Conservation (phyloP, 163 green algal genomes). For the Scenedesmus sp. region DNA sequence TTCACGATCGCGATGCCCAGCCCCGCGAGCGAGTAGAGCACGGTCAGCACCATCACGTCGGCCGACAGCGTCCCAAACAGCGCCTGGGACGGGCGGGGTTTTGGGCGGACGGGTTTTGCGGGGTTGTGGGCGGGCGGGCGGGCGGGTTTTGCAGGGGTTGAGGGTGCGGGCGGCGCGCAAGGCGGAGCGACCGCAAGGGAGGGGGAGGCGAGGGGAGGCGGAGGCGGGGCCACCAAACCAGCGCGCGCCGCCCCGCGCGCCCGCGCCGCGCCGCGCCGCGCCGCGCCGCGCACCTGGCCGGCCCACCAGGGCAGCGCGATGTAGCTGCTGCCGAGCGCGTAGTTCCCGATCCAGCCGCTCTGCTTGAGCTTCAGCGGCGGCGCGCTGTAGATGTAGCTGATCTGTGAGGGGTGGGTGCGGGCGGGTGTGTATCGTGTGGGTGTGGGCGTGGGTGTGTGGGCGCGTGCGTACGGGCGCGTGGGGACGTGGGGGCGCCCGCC, state of each 20-base stretch:
- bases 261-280: not conserved
- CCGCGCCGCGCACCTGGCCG: conserved; percentile 72
- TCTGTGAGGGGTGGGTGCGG: too few relatives aligned
- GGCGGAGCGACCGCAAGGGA: not conserved
- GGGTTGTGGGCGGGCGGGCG: too few relatives aligned
- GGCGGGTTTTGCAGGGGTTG: too few relatives aligned
- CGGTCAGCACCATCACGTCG: conserved; percentile 95
- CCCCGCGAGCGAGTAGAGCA: conserved; percentile 97
- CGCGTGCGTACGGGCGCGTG: too few relatives aligned
- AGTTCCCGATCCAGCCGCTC: conserved; percentile 95
- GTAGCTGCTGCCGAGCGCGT: conserved; percentile 95
- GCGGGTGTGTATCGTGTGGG: too few relatives aligned
- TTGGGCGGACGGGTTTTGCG: too few relatives aligned
- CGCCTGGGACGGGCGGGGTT: conserved; percentile 82
- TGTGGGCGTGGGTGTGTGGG: too few relatives aligned
- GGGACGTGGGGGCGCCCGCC: too few relatives aligned
- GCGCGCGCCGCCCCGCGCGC: not conserved
- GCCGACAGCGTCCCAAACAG: conserved; percentile 92
- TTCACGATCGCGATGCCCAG: conserved; percentile 99
- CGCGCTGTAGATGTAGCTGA: conserved; percentile 60
- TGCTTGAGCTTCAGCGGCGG: conserved; percentile 99
- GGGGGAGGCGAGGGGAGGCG: not conserved
- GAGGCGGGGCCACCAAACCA: not conserved
- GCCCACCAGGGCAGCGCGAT: conserved; percentile 97
- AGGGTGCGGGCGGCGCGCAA: too few relatives aligned